Evolutionary conservation across 2,329 filamentous ascomycete genomes (phyloP), one percentile per base, ranked within the genome.

Genomic region (Hypoxylon sp.): DNA sequence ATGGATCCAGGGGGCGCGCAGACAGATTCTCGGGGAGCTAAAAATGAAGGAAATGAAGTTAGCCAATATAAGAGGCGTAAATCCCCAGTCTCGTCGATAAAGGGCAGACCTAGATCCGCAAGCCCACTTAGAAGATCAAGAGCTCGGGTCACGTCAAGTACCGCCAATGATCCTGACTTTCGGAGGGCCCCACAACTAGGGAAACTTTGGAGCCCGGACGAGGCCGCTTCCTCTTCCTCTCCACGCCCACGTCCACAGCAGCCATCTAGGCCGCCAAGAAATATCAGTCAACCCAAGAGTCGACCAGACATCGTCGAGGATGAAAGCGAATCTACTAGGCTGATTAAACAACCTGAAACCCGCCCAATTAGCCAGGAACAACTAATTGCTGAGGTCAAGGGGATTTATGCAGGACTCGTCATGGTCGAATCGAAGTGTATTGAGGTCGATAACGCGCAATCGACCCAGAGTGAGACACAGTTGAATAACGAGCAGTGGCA

Each of bases 371-470:
- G 90, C 0, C 90, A 93, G 67, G 90, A 94, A 0, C 91, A 97
- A 72, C 83, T 97, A 0, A 88, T 93, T 0, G 89, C 89, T 0
- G 93, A 97, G 73, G 91, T 97, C 0, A 93, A 93, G 63, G 90
- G 90, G 0, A 96, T 96, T 3, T 97, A 97, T 73, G 89, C 90
- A 0, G 93, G 92, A 0, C 80, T 98, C 0, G 90, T 93, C 0
- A 93, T 96, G 89, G 92, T 97, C 0, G 95, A 98, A 76, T 89
- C 87, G 23, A 93, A 96, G 72, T 95, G 93, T 73, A 94, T 97
- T 0, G 91, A 97, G 59, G 90, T 97, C 0, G 92, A 95, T 72
- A 89, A 87, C 7, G 84, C 87, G 0, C 86, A 89, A 48, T 84
- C 83, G 0, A 80, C 81, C 0, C 81, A 84, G 28, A 75, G 28